Conservation (phyloP, 176 grass and related monocot species). For the Coix lacrymajobi region DNA sequence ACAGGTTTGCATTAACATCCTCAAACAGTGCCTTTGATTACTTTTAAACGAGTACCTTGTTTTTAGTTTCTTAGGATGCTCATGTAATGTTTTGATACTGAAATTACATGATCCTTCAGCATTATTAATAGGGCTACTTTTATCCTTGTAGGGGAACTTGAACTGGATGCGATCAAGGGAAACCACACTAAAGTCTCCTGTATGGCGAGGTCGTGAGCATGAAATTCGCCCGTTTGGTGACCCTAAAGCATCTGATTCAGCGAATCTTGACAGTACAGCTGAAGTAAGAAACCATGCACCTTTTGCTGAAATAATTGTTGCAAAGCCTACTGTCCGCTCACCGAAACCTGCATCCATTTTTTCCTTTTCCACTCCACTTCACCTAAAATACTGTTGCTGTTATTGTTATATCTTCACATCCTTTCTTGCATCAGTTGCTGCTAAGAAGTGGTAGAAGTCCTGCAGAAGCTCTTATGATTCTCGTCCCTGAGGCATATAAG, state of each 20-base stretch:
- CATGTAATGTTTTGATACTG: slow-evolving; percentile 28
- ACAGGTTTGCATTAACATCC: slow-evolving; percentile 59
- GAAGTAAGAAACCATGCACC: slow-evolving; percentile 55
- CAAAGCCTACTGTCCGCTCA: background rate
- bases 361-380: background rate
- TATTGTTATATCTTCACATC: slow-evolving; percentile 18
- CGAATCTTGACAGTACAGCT: slow-evolving; percentile 95
- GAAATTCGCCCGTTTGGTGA: slow-evolving; percentile 93
- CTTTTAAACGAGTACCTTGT: slow-evolving; percentile 5
- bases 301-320: slow-evolving; percentile 7
- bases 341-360: background rate
- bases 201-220: slow-evolving; percentile 92
- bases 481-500: slow-evolving; percentile 98
- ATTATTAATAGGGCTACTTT: slow-evolving; percentile 10
- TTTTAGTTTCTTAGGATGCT: slow-evolving; percentile 15
- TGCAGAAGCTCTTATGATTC: slow-evolving; percentile 95
- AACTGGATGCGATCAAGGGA: slow-evolving; percentile 99
- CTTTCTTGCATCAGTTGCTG: slow-evolving; percentile 66
- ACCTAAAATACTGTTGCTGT: slow-evolving; percentile 11
- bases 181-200: slow-evolving; percentile 82
- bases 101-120: background rate
- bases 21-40: background rate
- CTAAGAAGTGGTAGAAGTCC: slow-evolving; percentile 91
- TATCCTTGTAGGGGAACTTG: slow-evolving; percentile 86
- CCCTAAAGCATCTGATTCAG: slow-evolving; percentile 94